A percentile compares a stretch with the other conserved stretches of the same genome.
phyloP scores from a whole-genome alignment of 2,329 filamentous ascomycete species.

The Cercospora nicotianae region DNA sequence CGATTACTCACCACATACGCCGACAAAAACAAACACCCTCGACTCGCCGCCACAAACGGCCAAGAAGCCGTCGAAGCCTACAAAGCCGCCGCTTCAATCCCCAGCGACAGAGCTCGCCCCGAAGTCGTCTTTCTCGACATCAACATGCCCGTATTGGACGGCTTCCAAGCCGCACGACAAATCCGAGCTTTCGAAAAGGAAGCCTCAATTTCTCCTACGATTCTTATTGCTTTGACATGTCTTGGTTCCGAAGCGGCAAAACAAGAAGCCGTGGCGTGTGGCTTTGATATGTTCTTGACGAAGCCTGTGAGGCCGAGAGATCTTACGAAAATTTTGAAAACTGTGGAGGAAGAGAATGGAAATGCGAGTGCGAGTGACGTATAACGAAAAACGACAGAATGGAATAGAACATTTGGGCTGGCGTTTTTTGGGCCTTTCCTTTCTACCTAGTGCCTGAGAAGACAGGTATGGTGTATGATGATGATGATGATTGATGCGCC shows the following conservation, averaged over 20 bases:
- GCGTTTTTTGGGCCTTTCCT: not conserved
- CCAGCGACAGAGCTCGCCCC: not conserved
- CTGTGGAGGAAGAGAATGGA: not conserved
- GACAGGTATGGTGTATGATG: not conserved
- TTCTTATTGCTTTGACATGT: constrained; percentile 27
- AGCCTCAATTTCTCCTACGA: constrained; percentile 22
- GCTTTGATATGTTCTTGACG: constrained; percentile 30
- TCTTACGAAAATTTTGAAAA: constrained; percentile 5
- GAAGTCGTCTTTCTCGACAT: constrained; percentile 43
- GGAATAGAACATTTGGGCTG: not conserved
- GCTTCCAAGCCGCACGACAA: constrained; percentile 31
- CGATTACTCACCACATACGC: constrained; percentile 26
- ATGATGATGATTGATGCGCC: not conserved
- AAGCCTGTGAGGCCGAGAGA: constrained; percentile 16
- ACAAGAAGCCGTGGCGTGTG: constrained; percentile 25
- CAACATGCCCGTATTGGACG: constrained; percentile 31
- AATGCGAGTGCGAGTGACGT: not conserved
- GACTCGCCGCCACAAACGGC: constrained; percentile 47
- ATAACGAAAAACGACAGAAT: constrained; percentile 10
- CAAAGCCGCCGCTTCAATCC: not conserved
- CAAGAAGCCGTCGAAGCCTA: constrained; percentile 45
- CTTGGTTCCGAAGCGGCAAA: constrained; percentile 21
- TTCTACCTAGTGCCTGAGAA: no score
- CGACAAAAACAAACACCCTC: constrained; percentile 38
- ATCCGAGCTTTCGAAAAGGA: constrained; percentile 30